phyloP scores from a whole-genome alignment of 495 filamentous ascomycete genomes.

The Friedmanniomyces endolithicus region DNA sequence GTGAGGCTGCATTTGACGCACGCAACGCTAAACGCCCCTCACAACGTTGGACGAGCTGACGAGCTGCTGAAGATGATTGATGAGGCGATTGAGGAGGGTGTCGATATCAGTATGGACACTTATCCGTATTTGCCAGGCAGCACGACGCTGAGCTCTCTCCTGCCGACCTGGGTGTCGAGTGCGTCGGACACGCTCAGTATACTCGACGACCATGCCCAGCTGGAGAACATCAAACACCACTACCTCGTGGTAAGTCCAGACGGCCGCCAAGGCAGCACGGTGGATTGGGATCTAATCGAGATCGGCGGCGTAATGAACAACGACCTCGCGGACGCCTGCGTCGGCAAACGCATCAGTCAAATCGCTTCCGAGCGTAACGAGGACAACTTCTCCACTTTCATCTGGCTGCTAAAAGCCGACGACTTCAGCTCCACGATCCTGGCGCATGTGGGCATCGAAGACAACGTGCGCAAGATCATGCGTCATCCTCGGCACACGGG shows the following conservation, averaged over 20 bases:
- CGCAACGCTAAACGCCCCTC: constrained; percentile 10
- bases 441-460: constrained; percentile 9
- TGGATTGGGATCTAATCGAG: constrained; percentile 9
- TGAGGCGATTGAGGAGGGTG: constrained; percentile 4
- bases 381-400: constrained; percentile 9
- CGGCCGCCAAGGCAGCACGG: constrained; percentile 4
- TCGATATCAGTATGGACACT: constrained; percentile 10
- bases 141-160: constrained; percentile 1
- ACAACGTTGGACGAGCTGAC: constrained; percentile 12
- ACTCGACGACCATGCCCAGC: constrained; percentile 1
- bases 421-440: constrained; percentile 13
- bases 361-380: constrained; percentile 6
- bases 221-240: constrained; percentile 7
- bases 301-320: constrained; percentile 8
- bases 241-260: constrained; percentile 3
- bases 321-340: not conserved
- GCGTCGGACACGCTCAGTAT: constrained; percentile 2
- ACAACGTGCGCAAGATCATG: constrained; percentile 15
- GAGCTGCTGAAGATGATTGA: constrained; percentile 14
- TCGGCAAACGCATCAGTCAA: constrained; percentile 9
- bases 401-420: constrained; percentile 10
- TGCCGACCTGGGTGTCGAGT: constrained; percentile 9
- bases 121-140: constrained; percentile 12
- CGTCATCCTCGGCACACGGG: constrained; percentile 10
- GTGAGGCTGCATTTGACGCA: constrained; percentile 14